Evolutionary conservation across 192 early-diverging fungal species (phyloP).

Genomic region (Podochytrium sp.): DNA sequence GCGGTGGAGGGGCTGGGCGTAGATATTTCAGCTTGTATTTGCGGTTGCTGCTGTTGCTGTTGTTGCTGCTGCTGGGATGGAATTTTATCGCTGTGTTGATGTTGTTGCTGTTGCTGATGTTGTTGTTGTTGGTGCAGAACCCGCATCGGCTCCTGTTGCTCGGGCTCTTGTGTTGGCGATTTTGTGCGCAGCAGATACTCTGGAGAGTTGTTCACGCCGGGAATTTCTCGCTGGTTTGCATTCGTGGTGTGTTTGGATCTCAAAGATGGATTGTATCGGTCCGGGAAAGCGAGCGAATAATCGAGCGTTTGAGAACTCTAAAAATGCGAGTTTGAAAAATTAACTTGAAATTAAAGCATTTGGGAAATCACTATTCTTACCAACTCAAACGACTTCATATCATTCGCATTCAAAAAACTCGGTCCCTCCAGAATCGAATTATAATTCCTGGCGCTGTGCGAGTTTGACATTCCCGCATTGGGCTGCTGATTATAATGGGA

Average conservation of each 20-base stretch:
- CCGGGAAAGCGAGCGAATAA: conserved; percentile 19
- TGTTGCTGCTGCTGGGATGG: neutral
- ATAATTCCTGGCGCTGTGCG: too few relatives aligned
- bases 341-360: neutral
- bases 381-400: conserved; percentile 35
- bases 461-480: too few relatives aligned
- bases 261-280: neutral
- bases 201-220: too few relatives aligned
- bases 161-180: neutral
- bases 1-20: neutral
- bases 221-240: neutral
- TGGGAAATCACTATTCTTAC: conserved; percentile 12
- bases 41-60: neutral
- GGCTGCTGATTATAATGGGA: too few relatives aligned
- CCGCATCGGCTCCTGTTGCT: neutral
- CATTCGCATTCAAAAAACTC: conserved; percentile 29
- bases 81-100: neutral
- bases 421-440: conserved; percentile 12
- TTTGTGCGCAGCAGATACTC: too few relatives aligned
- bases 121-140: neutral
- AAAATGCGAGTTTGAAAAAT: neutral
- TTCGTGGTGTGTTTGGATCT: neutral
- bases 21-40: neutral
- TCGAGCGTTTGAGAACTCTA: conserved; percentile 18
- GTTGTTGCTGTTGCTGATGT: neutral